A percentile compares a stretch with the other conserved stretches of the same genome.
phyloP scores from a whole-genome alignment of 495 filamentous ascomycete genomes.

The Parachaetomium inaequale region DNA sequence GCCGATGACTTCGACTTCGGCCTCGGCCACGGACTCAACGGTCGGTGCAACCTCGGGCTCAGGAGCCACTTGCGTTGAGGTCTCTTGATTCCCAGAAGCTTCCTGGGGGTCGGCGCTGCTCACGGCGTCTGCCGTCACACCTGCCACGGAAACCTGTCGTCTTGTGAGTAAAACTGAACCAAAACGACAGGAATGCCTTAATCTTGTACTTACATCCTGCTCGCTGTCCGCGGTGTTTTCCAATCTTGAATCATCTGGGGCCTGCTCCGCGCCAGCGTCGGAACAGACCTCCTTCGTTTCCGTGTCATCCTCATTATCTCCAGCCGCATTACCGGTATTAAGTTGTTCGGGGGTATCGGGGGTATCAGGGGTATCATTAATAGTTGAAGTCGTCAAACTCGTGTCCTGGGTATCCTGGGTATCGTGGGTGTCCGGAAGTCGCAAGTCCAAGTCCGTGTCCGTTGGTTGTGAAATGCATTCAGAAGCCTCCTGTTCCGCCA shows the following conservation, averaged over 20 bases:
- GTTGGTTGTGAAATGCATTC: constrained; percentile 34
- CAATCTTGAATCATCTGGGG: not conserved
- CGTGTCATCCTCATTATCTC: constrained; percentile 9
- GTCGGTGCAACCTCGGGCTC: not conserved
- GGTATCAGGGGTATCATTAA: constrained; percentile 19
- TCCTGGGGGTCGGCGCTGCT: not conserved
- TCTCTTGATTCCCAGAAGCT: not conserved
- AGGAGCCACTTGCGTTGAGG: not conserved
- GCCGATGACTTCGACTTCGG: too few relatives aligned
- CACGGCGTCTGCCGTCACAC: not conserved
- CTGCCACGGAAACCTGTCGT: not conserved
- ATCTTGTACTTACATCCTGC: constrained; percentile 3
- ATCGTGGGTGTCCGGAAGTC: constrained; percentile 22
- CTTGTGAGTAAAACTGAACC: not conserved
- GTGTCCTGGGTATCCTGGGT: constrained; percentile 20
- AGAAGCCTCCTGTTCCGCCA: constrained; percentile 29
- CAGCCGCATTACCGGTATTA: constrained; percentile 19
- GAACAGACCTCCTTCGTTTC: constrained; percentile 8
- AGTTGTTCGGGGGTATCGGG: constrained; percentile 16
- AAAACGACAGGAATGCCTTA: not conserved
- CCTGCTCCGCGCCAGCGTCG: constrained; percentile 9
- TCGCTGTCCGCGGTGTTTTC: not conserved
- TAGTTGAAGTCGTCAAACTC: constrained; percentile 18
- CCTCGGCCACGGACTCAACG: not conserved
- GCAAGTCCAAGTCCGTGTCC: constrained; percentile 27